These are phyloP conservation scores for Podila epicladia DNA, from an alignment of 192 early-diverging fungal species.

Conservation along the genomic window DNA sequence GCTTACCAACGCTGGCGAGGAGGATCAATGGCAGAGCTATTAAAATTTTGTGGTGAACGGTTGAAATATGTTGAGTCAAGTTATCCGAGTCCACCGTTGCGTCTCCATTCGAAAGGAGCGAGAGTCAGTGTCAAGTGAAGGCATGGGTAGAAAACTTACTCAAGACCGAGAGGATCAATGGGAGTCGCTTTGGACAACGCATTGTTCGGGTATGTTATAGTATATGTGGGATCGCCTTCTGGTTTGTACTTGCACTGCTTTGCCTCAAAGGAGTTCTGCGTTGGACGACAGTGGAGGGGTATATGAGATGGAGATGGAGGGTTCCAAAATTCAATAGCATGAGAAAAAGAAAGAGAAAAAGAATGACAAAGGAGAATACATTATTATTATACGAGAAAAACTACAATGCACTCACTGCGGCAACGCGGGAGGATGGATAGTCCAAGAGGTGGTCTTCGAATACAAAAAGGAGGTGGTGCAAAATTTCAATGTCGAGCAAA, in stretches of 20 bases:
- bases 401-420: background rate
- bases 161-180: conserved; percentile 42
- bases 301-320: background rate
- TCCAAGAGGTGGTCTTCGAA: background rate
- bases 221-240: background rate
- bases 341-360: no score
- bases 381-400: background rate
- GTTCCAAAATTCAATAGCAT: background rate
- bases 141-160: conserved; percentile 8
- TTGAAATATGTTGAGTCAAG: background rate
- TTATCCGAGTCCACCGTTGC: background rate
- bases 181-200: conserved; percentile 48
- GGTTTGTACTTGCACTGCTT: no score
- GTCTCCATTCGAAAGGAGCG: background rate
- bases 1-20: conserved; percentile 25
- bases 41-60: background rate
- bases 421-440: background rate
- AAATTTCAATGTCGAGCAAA: conserved; percentile 7
- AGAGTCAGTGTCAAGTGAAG: no score
- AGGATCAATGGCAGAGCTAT: conserved; percentile 36
- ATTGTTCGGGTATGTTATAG: conserved; percentile 8
- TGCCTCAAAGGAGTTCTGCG: no score
- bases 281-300: background rate
- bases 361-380: background rate
- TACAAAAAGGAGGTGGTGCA: background rate